A percentile compares a stretch with the other conserved stretches of the same genome.
phyloP scores from a whole-genome alignment of 257 asterid species.

The Fraxinus americana region DNA sequence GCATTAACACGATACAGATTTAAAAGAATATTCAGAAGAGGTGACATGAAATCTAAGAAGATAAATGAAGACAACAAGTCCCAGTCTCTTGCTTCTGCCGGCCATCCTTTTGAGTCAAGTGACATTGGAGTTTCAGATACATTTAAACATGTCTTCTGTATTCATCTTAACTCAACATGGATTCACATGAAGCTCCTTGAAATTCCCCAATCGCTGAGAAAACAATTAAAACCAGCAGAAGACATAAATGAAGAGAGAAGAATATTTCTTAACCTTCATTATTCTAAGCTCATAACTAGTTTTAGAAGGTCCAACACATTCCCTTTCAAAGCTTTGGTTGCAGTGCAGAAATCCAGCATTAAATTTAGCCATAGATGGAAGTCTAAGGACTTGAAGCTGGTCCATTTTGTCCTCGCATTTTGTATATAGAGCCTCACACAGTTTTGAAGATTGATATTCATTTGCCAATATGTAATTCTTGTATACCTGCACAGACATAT shows the following conservation, averaged over 20 bases:
- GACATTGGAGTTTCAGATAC: neutral
- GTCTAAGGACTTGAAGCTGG: conserved; percentile 88
- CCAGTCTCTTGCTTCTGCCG: neutral
- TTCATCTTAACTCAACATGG: neutral
- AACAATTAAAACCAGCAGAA: conserved; percentile 5
- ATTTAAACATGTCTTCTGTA: neutral
- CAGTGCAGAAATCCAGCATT: conserved; percentile 91
- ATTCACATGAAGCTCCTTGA: neutral
- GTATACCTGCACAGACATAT: conserved; percentile 51
- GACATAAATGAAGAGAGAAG: neutral
- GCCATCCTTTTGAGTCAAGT: neutral
- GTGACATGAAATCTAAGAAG: conserved; percentile 6
- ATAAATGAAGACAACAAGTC: neutral
- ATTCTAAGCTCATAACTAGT: conserved; percentile 77
- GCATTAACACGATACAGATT: conserved; percentile 33
- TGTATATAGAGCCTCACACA: conserved; percentile 81
- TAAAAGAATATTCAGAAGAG: conserved; percentile 11
- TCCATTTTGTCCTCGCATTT: conserved; percentile 95
- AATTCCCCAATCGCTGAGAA: neutral
- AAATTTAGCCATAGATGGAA: conserved; percentile 98
- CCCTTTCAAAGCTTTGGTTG: conserved; percentile 79
- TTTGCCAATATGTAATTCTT: conserved; percentile 67
- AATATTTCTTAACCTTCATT: conserved; percentile 62
- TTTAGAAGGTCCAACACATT: conserved; percentile 94
- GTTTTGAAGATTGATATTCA: conserved; percentile 78